phyloP scores from a whole-genome alignment of 768 basidiomycete genomes.

The Pleurotus ostreatus region DNA sequence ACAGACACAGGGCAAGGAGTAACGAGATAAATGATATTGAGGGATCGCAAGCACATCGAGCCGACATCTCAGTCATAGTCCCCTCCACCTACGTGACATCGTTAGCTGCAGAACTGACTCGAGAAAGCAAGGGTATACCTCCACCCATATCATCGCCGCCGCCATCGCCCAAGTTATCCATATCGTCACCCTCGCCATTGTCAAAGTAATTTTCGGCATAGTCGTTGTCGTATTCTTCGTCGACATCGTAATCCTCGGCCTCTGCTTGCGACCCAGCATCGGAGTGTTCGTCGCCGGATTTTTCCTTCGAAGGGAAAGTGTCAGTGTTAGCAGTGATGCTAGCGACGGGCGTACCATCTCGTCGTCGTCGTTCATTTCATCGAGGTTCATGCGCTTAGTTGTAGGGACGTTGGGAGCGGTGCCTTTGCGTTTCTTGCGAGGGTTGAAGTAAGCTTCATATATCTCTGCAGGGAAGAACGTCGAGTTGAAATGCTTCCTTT shows the following conservation, averaged over 20 bases:
- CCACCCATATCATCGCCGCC: slow-evolving; percentile 67
- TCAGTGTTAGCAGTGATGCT: too few species aligned
- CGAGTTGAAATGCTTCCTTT: slow-evolving; percentile 64
- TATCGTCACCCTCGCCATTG: slow-evolving; percentile 80
- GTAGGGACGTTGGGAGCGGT: slow-evolving; percentile 20
- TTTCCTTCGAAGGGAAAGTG: slow-evolving; percentile 39
- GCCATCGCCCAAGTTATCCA: slow-evolving; percentile 72
- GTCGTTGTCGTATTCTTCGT: slow-evolving; percentile 90
- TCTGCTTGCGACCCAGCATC: slow-evolving; percentile 61
- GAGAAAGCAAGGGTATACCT: slow-evolving; percentile 23
- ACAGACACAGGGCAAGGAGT: too few species aligned
- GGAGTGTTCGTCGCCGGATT: slow-evolving; percentile 67
- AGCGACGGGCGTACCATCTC: slow-evolving; percentile 33
- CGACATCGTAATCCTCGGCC: slow-evolving; percentile 79
- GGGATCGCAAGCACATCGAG: too few species aligned
- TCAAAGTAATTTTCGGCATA: slow-evolving; percentile 92
- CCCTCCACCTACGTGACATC: too few species aligned
- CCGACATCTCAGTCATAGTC: too few species aligned
- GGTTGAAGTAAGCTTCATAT: slow-evolving; percentile 78
- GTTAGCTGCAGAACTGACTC: too few species aligned
- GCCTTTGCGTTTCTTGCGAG: slow-evolving; percentile 61
- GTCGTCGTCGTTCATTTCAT: slow-evolving; percentile 62
- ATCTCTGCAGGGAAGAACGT: slow-evolving; percentile 77
- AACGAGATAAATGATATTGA: too few species aligned
- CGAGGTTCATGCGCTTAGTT: slow-evolving; percentile 53